These are phyloP conservation scores for Trypanosoma scelopori DNA, from an alignment of 208 protist species.

Conservation along the genomic window DNA sequence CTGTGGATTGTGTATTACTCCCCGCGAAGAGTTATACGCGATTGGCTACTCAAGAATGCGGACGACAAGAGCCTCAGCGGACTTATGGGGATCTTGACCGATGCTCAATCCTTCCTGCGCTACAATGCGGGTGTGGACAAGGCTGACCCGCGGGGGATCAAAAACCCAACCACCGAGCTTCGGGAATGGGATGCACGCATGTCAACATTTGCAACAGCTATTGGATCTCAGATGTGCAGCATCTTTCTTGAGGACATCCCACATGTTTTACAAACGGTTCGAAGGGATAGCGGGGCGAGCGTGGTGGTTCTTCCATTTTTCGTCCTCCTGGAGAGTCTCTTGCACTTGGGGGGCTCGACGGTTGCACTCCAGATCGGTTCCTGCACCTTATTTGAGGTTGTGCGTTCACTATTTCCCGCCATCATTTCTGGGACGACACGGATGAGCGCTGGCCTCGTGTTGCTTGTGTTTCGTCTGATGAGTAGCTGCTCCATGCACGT, in stretches of 20 bases:
- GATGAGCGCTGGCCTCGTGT: conserved; percentile 76
- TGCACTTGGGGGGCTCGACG: conserved; percentile 80
- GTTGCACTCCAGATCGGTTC: conserved; percentile 79
- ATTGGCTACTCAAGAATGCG: conserved; percentile 54
- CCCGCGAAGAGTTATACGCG: conserved; percentile 32
- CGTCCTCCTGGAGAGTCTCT: conserved; percentile 74
- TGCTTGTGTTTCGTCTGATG: conserved; percentile 85
- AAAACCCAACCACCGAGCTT: conserved; percentile 15
- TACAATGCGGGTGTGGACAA: conserved; percentile 55
- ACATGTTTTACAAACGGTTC: conserved; percentile 52
- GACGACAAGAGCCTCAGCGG: conserved; percentile 61
- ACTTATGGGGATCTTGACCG: conserved; percentile 64
- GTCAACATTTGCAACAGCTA: conserved; percentile 69
- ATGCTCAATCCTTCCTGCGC: conserved; percentile 72
- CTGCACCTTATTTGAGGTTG: conserved; percentile 62
- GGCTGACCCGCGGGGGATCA: neutral
- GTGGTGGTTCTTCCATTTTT: conserved; percentile 86
- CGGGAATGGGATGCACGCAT: conserved; percentile 74
- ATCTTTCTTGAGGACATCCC: conserved; percentile 69
- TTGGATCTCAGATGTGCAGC: conserved; percentile 59
- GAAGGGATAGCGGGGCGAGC: conserved; percentile 39
- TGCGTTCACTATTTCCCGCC: conserved; percentile 75
- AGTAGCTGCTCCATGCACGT: conserved; percentile 84
- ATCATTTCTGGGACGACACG: conserved; percentile 72
- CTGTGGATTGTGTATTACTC: conserved; percentile 87